Percentiles rank a stretch among this genome's conserved stretches.
Conservation (phyloP, 306 rosid species). For the Abrus precatorius region DNA sequence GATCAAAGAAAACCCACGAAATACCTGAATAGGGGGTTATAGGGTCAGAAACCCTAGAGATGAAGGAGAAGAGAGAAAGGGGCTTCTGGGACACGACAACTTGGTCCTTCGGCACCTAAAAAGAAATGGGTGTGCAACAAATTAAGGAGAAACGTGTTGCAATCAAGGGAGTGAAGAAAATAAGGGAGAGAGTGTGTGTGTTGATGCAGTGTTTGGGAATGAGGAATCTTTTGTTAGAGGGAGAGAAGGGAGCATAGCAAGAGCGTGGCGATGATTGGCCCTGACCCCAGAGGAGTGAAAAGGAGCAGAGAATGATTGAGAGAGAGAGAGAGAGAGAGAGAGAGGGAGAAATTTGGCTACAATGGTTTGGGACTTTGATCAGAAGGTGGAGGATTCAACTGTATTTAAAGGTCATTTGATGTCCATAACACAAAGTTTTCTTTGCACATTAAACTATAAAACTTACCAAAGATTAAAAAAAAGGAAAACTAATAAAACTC, state of each 20-base stretch:
- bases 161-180: constrained; percentile 38
- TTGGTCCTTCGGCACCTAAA: constrained; percentile 24
- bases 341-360: constrained; percentile 25
- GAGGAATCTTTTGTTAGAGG: constrained; percentile 56
- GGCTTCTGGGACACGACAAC: constrained; percentile 13
- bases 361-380: constrained; percentile 38
- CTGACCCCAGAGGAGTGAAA: constrained; percentile 57
- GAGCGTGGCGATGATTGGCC: constrained; percentile 68
- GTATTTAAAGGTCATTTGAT: constrained; percentile 67
- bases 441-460: constrained; percentile 23
- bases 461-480: too few relatives aligned
- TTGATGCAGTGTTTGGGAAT: constrained; percentile 41
- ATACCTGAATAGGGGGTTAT: constrained; percentile 51
- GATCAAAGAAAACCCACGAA: constrained; percentile 30
- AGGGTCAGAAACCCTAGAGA: constrained; percentile 57
- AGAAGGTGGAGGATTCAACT: constrained; percentile 60
- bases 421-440: constrained; percentile 52
- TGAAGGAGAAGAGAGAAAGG: not conserved
- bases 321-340: constrained; percentile 41
- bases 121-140: constrained; percentile 44
- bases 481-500: not conserved
- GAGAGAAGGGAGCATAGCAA: constrained; percentile 49
- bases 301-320: constrained; percentile 75
- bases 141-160: constrained; percentile 29
- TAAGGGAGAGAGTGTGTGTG: constrained; percentile 25